Evolutionary conservation across 345 rosid species (phyloP), one percentile per base, ranked within the genome.

Genomic region (Geranium brycei): DNA sequence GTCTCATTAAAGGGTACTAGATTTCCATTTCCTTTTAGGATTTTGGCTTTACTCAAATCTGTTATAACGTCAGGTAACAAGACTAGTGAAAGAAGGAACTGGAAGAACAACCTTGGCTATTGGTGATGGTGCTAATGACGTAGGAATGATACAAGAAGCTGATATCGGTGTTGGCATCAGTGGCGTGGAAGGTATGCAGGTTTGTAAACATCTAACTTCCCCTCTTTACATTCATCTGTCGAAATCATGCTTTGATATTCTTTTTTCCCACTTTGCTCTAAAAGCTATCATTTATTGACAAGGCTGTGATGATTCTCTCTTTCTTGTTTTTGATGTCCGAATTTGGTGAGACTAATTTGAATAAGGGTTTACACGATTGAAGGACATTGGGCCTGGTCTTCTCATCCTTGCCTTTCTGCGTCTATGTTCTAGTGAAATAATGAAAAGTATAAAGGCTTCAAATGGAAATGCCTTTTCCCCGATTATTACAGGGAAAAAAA

Each of bases 151-250:
- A 75, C 96, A 95, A 81, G 99, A 95, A 87, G 99, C 99, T 68
- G 99, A 95, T 65, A 95, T 95, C 67, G 99, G 99, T 70, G 86
- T 95, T n/a, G 99, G 99, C 72, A 95, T 95, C 77, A 91, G 99
- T 73, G 99, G 99, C 14, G 97, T 88, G 75, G 99, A 95, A 80
- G 99, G 99, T 32, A 95, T 95, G 99, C 99, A 93, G 95, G 99
- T 92, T 68, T 67, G 82, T 69, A 68, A 58, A 66, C 38, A 63
- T n/a, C 60, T 69, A 51, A 58, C 66, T 62, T 14, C 60, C 71
- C 61, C 51, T 67, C 40, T 63, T 16, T 66, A 32, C 62, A 19
- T 53, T 57, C 16, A 5, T 15, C 32, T 11, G 13, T 32, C 38
- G 40, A 60, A 41, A 17, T 32, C 68, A 47, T 60, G 38, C 19